A percentile compares a stretch with the other conserved stretches of the same genome.
Conservation (phyloP, 2,329 filamentous ascomycete species). For the Macrophomina pseudophaseolina region DNA sequence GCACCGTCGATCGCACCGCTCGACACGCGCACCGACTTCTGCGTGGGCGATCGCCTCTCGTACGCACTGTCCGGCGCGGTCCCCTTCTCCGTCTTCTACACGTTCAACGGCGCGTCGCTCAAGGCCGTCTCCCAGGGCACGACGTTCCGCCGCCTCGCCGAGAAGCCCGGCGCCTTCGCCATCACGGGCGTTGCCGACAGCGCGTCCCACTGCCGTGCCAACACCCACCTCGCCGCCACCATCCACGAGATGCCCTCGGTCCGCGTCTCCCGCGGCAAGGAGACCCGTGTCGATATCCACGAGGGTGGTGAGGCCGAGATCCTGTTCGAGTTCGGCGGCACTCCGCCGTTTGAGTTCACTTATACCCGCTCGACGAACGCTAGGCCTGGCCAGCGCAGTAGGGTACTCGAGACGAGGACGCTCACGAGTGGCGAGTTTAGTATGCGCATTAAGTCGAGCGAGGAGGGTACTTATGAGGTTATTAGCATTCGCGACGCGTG, state of each 20-base stretch:
- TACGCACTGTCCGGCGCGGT: conserved; percentile 90
- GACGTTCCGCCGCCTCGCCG: conserved; percentile 90
- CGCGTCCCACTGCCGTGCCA: conserved; percentile 84
- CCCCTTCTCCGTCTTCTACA: conserved; percentile 92
- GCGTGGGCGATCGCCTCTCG: conserved; percentile 90
- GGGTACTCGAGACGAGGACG: conserved; percentile 87
- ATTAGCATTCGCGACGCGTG: conserved; percentile 93
- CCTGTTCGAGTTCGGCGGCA: conserved; percentile 92
- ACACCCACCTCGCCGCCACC: conserved; percentile 75
- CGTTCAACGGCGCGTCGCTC: conserved; percentile 77
- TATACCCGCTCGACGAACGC: conserved; percentile 91
- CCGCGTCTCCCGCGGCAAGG: conserved; percentile 81
- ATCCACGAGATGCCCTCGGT: conserved; percentile 95
- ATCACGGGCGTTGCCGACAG: conserved; percentile 88
- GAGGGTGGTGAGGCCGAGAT: conserved; percentile 95
- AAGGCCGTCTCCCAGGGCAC: conserved; percentile 81
- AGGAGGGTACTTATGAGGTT: conserved; percentile 97
- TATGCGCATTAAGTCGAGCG: conserved; percentile 82
- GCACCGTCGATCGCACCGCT: conserved; percentile 88
- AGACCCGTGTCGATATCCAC: conserved; percentile 88
- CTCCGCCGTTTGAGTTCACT: conserved; percentile 96
- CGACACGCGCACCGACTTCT: conserved; percentile 85
- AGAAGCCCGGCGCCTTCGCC: conserved; percentile 84
- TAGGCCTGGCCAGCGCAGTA: conserved; percentile 63
- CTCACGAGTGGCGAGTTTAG: conserved; percentile 81